Conservation (phyloP, 2,329 filamentous ascomycete species). For the Neodidymelliopsis sp. region DNA sequence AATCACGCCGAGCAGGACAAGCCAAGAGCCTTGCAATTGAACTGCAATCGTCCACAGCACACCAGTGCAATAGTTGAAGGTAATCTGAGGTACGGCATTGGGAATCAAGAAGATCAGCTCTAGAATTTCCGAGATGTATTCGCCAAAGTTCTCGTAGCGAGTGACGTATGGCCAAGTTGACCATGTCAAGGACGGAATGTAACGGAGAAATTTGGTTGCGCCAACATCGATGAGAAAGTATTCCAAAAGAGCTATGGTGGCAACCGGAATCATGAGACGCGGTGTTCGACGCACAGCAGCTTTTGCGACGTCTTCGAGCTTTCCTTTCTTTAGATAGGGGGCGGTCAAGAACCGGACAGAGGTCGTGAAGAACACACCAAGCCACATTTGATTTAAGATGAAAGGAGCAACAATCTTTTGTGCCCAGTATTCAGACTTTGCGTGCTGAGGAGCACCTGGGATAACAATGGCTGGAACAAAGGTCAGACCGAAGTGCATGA, state of each 20-base stretch:
- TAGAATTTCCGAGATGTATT: constrained; percentile 55
- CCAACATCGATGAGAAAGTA: constrained; percentile 58
- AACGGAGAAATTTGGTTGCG: constrained; percentile 53
- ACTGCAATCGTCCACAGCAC: constrained; percentile 61
- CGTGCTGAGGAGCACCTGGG: constrained; percentile 47
- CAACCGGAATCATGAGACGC: constrained; percentile 57
- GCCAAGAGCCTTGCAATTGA: constrained; percentile 57
- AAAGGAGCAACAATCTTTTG: constrained; percentile 54
- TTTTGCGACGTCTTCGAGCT: constrained; percentile 54
- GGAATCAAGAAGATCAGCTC: constrained; percentile 58
- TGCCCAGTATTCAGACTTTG: constrained; percentile 52
- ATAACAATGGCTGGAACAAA: constrained; percentile 53
- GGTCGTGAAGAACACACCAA: constrained; percentile 59
- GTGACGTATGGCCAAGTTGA: constrained; percentile 58
- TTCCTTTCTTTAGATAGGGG: constrained; percentile 53
- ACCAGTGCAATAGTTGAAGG: constrained; percentile 58
- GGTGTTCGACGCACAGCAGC: constrained; percentile 55
- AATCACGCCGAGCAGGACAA: constrained; percentile 53
- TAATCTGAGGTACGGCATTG: constrained; percentile 57
- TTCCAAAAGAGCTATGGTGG: constrained; percentile 53
- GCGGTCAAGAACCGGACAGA: constrained; percentile 56
- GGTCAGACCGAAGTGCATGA: constrained; percentile 55
- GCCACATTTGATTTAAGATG: constrained; percentile 57
- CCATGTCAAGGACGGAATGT: constrained; percentile 57
- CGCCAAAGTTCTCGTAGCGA: constrained; percentile 51